These are phyloP conservation scores for Brettanomyces sp. DNA, from an alignment of 805 yeast species.

Conservation along the genomic window DNA sequence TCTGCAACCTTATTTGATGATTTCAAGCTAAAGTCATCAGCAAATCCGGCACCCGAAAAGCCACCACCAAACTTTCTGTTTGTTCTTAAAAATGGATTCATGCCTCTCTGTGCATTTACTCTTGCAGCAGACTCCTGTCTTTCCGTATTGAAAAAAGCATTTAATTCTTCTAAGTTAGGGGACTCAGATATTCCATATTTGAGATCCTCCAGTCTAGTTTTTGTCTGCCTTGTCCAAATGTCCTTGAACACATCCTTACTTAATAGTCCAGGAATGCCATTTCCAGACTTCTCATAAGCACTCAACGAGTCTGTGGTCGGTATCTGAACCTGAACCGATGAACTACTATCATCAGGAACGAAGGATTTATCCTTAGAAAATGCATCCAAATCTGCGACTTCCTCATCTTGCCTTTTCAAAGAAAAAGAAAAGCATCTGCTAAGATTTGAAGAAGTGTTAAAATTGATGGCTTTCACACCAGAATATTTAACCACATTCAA, in stretches of 20 bases:
- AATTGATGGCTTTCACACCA: too few species aligned
- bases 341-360: too few species aligned
- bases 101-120: slow-evolving; percentile 6
- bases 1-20: slow-evolving; percentile 20
- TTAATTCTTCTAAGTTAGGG: slow-evolving; percentile 19
- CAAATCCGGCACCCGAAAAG: slow-evolving; percentile 1
- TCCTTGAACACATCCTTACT: slow-evolving; percentile 37
- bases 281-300: slow-evolving; percentile 17
- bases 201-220: slow-evolving; percentile 29
- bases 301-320: slow-evolving; percentile 20
- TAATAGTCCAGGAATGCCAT: slow-evolving; percentile 42
- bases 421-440: too few species aligned
- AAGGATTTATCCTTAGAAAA: too few species aligned
- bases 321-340: slow-evolving; percentile 11
- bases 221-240: slow-evolving; percentile 41
- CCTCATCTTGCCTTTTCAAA: too few species aligned
- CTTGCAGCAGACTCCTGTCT: not conserved
- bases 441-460: too few species aligned
- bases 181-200: slow-evolving; percentile 28
- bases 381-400: too few species aligned
- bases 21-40: slow-evolving; percentile 12
- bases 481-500: too few species aligned
- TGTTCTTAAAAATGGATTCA: slow-evolving; percentile 3
- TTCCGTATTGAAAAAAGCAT: slow-evolving; percentile 12
- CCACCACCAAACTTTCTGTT: slow-evolving; percentile 4